Conservation (phyloP, 352 stramenopile genomes). For the Phytophthora brassicae region DNA sequence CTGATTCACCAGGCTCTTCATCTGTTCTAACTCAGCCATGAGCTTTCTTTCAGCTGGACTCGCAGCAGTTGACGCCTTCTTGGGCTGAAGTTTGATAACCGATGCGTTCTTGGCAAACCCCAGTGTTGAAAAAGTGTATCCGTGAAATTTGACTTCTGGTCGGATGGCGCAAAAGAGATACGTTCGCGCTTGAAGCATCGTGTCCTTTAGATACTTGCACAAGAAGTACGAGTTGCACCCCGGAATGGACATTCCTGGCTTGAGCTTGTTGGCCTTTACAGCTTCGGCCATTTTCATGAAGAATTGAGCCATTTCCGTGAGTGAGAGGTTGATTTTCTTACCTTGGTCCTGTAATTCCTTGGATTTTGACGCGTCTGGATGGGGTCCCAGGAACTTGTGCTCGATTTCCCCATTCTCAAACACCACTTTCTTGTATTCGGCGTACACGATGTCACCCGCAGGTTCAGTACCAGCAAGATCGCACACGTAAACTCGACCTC, state of each 20-base stretch:
- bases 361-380: slow-evolving; percentile 90
- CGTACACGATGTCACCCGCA: slow-evolving; percentile 93
- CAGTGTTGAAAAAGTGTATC: slow-evolving; percentile 94
- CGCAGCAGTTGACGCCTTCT: slow-evolving; percentile 91
- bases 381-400: slow-evolving; percentile 90
- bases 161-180: slow-evolving; percentile 95
- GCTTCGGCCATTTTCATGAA: slow-evolving; percentile 97
- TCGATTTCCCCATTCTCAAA: slow-evolving; percentile 92
- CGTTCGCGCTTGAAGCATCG: slow-evolving; percentile 92
- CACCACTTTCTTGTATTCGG: slow-evolving; percentile 92
- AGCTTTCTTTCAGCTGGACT: slow-evolving; percentile 92
- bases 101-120: slow-evolving; percentile 94
- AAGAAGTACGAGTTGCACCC: slow-evolving; percentile 95
- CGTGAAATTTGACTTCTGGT: slow-evolving; percentile 91
- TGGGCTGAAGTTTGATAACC: slow-evolving; percentile 94
- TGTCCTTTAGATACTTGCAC: slow-evolving; percentile 96
- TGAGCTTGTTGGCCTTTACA: slow-evolving; percentile 94
- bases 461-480: slow-evolving; percentile 93
- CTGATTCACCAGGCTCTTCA: slow-evolving; percentile 88
- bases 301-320: slow-evolving; percentile 96
- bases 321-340: slow-evolving; percentile 96
- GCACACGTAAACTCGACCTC: slow-evolving; percentile 92
- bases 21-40: slow-evolving; percentile 94
- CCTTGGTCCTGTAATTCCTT: slow-evolving; percentile 94
- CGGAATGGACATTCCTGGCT: slow-evolving; percentile 91